These are phyloP conservation scores for Atkinsonella hypoxylon DNA, from an alignment of 2,329 filamentous ascomycete species.

Conservation along the genomic window DNA sequence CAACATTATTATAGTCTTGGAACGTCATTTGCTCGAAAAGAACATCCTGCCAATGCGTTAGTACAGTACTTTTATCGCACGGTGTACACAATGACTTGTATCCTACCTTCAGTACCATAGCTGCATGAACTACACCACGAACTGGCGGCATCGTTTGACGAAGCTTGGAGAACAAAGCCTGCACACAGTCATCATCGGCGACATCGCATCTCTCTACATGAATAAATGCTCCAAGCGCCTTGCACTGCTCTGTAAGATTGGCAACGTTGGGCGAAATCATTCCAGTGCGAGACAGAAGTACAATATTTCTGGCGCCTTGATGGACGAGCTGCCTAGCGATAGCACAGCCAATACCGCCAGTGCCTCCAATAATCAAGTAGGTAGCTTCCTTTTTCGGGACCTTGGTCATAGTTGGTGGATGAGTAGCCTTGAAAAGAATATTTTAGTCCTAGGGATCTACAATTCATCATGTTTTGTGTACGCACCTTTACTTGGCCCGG, in stretches of 20 bases:
- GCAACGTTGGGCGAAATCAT: slow-evolving; percentile 27
- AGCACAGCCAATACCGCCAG: slow-evolving; percentile 37
- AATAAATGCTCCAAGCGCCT: slow-evolving; percentile 27
- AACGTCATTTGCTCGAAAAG: slow-evolving; percentile 41
- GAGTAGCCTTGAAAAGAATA: slow-evolving; percentile 10
- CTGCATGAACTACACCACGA: slow-evolving; percentile 31
- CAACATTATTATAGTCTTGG: slow-evolving; percentile 34
- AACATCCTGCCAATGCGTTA: slow-evolving; percentile 24
- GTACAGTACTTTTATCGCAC: background rate
- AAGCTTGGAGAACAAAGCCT: slow-evolving; percentile 14
- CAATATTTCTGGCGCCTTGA: slow-evolving; percentile 34
- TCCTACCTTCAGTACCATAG: slow-evolving; percentile 29
- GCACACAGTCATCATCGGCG: slow-evolving; percentile 21
- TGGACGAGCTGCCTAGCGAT: slow-evolving; percentile 36
- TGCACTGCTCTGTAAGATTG: slow-evolving; percentile 27
- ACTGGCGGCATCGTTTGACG: slow-evolving; percentile 23
- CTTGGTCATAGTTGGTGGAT: slow-evolving; percentile 6
- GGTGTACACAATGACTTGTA: background rate
- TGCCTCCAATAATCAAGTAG: slow-evolving; percentile 39
- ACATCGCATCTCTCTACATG: slow-evolving; percentile 38
- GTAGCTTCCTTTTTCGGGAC: slow-evolving; percentile 28
- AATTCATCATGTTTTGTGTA: background rate
- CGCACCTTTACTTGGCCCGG: slow-evolving; percentile 29
- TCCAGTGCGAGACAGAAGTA: slow-evolving; percentile 36
- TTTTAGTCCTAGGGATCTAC: background rate